Evolutionary conservation across 2,329 filamentous ascomycete genomes (phyloP), one percentile per base, ranked within the genome.

Genomic region (Penicillium sp.): DNA sequence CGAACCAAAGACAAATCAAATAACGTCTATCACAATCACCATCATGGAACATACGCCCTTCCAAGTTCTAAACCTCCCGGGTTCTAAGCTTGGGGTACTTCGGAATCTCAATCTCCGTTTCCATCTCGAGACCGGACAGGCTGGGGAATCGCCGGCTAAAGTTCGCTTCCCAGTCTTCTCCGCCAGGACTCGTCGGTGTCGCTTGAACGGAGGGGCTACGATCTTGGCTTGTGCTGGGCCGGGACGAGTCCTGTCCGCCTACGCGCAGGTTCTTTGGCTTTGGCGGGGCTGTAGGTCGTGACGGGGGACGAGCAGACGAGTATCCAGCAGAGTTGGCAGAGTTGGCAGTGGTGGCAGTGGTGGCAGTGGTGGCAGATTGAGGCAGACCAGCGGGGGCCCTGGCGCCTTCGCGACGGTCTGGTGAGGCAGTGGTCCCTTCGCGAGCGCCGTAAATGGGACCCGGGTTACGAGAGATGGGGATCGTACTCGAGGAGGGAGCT

Each of bases 71-170:
- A 60, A 81, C 75, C 68, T 81, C 79, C 63, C 76, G 77, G 11
- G 77, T 80, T 59, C 78, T 71, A 56, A 80, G 60, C 60, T 72
- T 71, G 28, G 74, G 66, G 45, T 75, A 65, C 55, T 75, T 77
- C 51, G 73, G 74, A 52, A 76, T 65, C 61, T 79, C 78, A 53
- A 83, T 82, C 67, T 85, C 89, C 62, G 88, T 86, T 78, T 95
- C 91, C n/a, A 94, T 91, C 79, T 97, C 93, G 68, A 97, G 85
- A 10, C 92, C 86, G 58, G 88, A 89, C 60, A 98, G 79, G 73
- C 90, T 96, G 0, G 94, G 94, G 76, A 93, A 97, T 60, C 92
- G 83, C 77, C 93, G 93, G 62, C 88, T 89, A 74, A 98, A 97
- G 72, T 91, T 84, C 25, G 79, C 78, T 64, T 89, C 85, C 82